Evolutionary conservation across 2,329 filamentous ascomycete genomes (phyloP), one percentile per base, ranked within the genome.

Genomic region (Aureobasidium sp.): DNA sequence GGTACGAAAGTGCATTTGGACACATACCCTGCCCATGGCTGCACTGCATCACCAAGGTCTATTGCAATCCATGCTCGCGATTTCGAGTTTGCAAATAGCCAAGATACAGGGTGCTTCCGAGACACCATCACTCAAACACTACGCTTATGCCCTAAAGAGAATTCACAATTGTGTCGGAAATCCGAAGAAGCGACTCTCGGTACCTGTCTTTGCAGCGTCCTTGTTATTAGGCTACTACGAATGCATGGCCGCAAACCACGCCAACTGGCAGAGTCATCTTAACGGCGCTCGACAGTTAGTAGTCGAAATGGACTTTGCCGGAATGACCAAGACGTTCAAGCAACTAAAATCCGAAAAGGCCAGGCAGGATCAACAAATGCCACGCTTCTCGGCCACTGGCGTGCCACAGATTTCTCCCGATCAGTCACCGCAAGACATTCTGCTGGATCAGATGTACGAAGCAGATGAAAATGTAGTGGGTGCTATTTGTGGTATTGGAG

Each of bases 201-300:
- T 88, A 7, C 83, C 88, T 1, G 96, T 90, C 0, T 73, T 97
- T n/a, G 91, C 90, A 6, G 90, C 90, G 2, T 90, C 88, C 0
- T 74, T 96, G 30, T 73, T 97, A 6, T 77, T 98, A 6, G 88
- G 84, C 0, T 97, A 90, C 66, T 97, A 95, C 63, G 93, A 97
- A 67, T 88, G 96, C 16, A 93, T 91, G 84, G 86, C 86, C 30
- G 91, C 90, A 19, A 91, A 98, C 60, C 91, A 97, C 62, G 83
- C 86, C 53, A 95, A 95, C 67, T 98, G 93, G 93, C 93, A 88
- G 63, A 91, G 87, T 57, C 93, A 97, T 69, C 74, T 97, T 32
- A 81, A 88, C 42, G 93, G 93, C 11, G 88, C 89, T 8, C 83
- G 85, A 35, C 85, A 90, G 58, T 77, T 97, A 25, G 77, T 97